Evolutionary conservation across 345 rosid species (phyloP).

Genomic region (Syzygium grande): DNA sequence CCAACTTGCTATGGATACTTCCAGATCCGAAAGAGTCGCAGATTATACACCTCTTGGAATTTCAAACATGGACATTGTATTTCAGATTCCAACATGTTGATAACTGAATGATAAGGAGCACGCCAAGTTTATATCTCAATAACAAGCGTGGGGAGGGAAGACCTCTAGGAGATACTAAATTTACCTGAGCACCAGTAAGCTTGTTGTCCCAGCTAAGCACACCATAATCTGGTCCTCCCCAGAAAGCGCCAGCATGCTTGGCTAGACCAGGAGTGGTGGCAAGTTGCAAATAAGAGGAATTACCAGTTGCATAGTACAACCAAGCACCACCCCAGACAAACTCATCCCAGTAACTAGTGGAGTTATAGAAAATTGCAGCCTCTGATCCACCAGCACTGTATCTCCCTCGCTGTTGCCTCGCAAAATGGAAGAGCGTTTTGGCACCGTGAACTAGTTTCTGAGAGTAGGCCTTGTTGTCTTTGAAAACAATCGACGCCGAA

Average conservation of each 20-base stretch:
- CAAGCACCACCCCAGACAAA: conserved; percentile 93
- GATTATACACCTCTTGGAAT: not conserved
- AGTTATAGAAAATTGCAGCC: conserved; percentile 62
- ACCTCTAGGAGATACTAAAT: not conserved
- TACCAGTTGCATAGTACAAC: conserved; percentile 95
- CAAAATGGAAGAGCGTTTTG: conserved; percentile 51
- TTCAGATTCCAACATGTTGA: not conserved
- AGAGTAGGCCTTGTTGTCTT: conserved; percentile 87
- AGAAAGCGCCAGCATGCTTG: conserved; percentile 87
- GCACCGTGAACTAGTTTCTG: conserved; percentile 95
- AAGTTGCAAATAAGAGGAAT: conserved; percentile 57
- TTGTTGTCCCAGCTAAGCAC: conserved; percentile 99
- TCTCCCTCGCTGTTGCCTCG: conserved; percentile 69
- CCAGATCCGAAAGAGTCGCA: not conserved
- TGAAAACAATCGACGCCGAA: conserved; percentile 91
- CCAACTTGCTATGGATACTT: not conserved
- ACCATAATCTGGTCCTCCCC: conserved; percentile 84
- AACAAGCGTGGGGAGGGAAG: not conserved
- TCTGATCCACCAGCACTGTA: conserved; percentile 70
- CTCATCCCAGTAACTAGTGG: conserved; percentile 91
- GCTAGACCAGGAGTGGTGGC: conserved; percentile 70
- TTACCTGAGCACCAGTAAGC: conserved; percentile 93
- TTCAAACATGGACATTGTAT: not conserved
- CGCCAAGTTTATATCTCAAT: not conserved
- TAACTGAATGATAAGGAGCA: not conserved